phyloP scores from a whole-genome alignment of 345 rosid species.

The Salix caprea region DNA sequence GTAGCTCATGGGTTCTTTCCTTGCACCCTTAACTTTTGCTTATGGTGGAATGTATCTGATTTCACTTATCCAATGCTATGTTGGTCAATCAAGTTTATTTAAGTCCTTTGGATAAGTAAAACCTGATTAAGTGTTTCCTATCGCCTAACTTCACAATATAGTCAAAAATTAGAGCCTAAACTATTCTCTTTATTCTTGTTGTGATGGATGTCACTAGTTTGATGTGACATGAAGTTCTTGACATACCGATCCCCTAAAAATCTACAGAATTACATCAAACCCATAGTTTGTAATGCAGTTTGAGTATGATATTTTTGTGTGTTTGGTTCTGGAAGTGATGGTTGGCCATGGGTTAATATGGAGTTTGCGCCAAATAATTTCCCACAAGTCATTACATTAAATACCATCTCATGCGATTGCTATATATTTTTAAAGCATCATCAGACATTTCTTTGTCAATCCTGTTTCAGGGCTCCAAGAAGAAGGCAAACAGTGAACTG shows the following conservation, averaged over 20 bases:
- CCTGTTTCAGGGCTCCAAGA: conserved; percentile 23
- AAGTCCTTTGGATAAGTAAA: not conserved
- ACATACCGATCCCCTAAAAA: not conserved
- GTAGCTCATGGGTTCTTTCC: not conserved
- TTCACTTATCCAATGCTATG: not conserved
- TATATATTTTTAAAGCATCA: not conserved
- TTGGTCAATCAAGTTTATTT: not conserved
- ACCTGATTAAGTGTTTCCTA: not conserved
- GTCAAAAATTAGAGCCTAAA: not conserved
- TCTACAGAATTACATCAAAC: not conserved
- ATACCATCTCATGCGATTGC: not conserved
- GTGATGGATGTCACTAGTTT: not conserved
- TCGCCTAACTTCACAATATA: not conserved
- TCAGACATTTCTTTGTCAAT: not conserved
- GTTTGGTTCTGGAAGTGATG: not conserved
- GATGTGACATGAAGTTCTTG: not conserved
- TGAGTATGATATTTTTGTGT: not conserved
- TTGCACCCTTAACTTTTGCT: not conserved
- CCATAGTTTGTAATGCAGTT: not conserved
- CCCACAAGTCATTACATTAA: not conserved
- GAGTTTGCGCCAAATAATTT: not conserved
- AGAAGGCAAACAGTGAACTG: conserved; percentile 19
- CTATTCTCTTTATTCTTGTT: not conserved
- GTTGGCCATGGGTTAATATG: not conserved
- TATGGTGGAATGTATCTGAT: not conserved